Evolutionary conservation across 2,329 filamentous ascomycete genomes (phyloP), one percentile per base, ranked within the genome.

Genomic region (Penicillium decumbens): DNA sequence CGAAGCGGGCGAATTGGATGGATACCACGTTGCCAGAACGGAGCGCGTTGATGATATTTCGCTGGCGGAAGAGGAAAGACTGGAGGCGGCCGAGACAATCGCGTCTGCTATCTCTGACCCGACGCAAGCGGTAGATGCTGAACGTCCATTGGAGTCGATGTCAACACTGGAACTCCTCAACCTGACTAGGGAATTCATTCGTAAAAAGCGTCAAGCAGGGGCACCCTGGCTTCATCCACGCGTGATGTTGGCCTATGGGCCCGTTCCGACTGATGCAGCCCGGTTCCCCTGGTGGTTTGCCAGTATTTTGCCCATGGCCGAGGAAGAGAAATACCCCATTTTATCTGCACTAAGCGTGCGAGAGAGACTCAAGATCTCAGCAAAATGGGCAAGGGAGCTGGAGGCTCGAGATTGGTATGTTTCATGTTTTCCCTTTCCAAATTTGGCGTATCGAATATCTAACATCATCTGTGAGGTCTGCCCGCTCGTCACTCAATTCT

Each of bases 211-310:
- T 46, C 76, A 77, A 4, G 75, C 82, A 45, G 87, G 84, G 50
- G 86, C 84, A 0, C 79, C 80, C 0, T 95, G 89, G 89, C 74
- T 95, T 25, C 81, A 87, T 47, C 78, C 83, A 35, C 80, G 85
- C 7, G 84, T 91, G 29, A 73, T 91, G 27, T 73, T 81, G 28
- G 83, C 87, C 5, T 93, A 92, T 57, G 90, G 90, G 10, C 81
- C 87, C 50, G 85, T 85, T 18, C 90, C 89, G 0, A 75, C 80
- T 13, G 88, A 95, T 61, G 84, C 89, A 0, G 84, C 84, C 3
- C 68, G 82, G 1, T 93, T 95, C 58, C 88, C 90, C 0, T 95
- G 90, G 79, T 96, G 91, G 91, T 86, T 95, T 58, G 90, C 87
- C 8, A 88, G 83, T 62, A 83, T 93, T 18, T 70, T 95, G 10